Percentiles rank a stretch among this genome's conserved stretches.
Conservation (phyloP, 306 rosid species). For the Senna tora region DNA sequence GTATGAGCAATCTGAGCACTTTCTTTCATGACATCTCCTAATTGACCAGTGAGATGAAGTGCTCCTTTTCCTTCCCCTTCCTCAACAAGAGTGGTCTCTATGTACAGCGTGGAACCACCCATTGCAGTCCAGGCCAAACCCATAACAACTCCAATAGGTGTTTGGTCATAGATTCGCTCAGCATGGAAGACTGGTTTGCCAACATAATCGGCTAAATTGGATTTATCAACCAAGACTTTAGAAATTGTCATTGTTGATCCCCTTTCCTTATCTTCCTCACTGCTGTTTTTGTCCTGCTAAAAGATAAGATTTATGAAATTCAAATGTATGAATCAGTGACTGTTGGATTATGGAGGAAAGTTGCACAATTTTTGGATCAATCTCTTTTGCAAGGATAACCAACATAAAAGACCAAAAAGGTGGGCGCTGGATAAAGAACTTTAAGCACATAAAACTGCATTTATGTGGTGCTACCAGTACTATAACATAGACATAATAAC, state of each 20-base stretch:
- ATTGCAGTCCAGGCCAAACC: constrained; percentile 99
- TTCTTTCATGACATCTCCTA: constrained; percentile 99
- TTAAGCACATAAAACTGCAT: constrained; percentile 21
- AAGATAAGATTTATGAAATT: constrained; percentile 32
- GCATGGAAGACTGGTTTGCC: constrained; percentile 99
- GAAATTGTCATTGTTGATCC: constrained; percentile 46
- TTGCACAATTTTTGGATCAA: constrained; percentile 21
- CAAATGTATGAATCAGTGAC: constrained; percentile 5
- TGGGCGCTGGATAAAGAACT: constrained; percentile 3
- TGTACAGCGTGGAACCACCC: constrained; percentile 98
- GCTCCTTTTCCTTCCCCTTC: constrained; percentile 91
- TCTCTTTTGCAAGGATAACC: constrained; percentile 14
- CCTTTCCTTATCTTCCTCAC: constrained; percentile 42
- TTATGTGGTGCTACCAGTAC: neutral
- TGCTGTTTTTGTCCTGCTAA: constrained; percentile 60
- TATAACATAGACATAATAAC: constrained; percentile 18
- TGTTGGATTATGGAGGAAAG: constrained; percentile 12
- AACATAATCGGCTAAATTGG: constrained; percentile 71
- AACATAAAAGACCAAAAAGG: constrained; percentile 11
- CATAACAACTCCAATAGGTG: constrained; percentile 95
- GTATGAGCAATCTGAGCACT: constrained; percentile 98
- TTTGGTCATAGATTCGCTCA: constrained; percentile 84
- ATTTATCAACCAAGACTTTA: constrained; percentile 61
- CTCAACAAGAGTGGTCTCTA: constrained; percentile 82
- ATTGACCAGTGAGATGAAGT: constrained; percentile 86